Evolutionary conservation across 108 stramenopile species (phyloP).

Genomic region (Skeletonema marinoi): DNA sequence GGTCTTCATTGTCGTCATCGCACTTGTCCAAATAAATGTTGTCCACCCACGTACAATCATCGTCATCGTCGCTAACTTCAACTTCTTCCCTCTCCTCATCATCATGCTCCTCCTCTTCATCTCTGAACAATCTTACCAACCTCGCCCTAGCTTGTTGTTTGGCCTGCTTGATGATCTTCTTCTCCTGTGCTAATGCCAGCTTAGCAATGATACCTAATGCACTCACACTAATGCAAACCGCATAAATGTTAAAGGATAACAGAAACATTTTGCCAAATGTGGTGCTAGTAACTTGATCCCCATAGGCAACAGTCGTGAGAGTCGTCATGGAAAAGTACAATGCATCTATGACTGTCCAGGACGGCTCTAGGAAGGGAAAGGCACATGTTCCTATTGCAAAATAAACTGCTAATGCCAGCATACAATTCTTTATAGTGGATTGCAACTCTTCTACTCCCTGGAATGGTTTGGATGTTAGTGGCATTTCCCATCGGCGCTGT

Average conservation of each 20-base stretch:
- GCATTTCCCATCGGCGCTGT: slow-evolving; percentile 14
- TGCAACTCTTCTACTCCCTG: slow-evolving; percentile 6
- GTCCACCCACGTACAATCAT: neutral
- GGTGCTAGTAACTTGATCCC: slow-evolving; percentile 37
- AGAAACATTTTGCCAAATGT: slow-evolving; percentile 12
- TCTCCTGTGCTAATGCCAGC: slow-evolving; percentile 15
- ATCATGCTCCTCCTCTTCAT: neutral
- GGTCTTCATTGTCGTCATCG: slow-evolving; percentile 3
- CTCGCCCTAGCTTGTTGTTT: slow-evolving; percentile 9
- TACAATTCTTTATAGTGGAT: slow-evolving; percentile 8
- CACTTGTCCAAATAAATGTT: neutral
- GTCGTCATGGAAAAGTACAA: slow-evolving; percentile 63
- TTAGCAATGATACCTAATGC: slow-evolving; percentile 21
- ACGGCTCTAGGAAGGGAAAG: slow-evolving; percentile 24
- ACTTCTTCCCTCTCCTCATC: slow-evolving; percentile 8
- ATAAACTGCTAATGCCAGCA: slow-evolving; percentile 11
- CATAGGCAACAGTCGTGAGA: slow-evolving; percentile 76
- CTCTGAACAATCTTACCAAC: slow-evolving; percentile 5
- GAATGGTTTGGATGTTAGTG: slow-evolving; percentile 22
- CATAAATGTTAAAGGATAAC: slow-evolving; percentile 17
- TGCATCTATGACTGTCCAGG: slow-evolving; percentile 38
- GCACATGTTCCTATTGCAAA: slow-evolving; percentile 9
- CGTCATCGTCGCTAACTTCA: neutral
- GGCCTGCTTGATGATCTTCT: slow-evolving; percentile 1
- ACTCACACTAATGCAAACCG: slow-evolving; percentile 17